These are phyloP conservation scores for Margaritispora aquatica DNA, from an alignment of 495 filamentous ascomycete genomes.

Conservation along the genomic window DNA sequence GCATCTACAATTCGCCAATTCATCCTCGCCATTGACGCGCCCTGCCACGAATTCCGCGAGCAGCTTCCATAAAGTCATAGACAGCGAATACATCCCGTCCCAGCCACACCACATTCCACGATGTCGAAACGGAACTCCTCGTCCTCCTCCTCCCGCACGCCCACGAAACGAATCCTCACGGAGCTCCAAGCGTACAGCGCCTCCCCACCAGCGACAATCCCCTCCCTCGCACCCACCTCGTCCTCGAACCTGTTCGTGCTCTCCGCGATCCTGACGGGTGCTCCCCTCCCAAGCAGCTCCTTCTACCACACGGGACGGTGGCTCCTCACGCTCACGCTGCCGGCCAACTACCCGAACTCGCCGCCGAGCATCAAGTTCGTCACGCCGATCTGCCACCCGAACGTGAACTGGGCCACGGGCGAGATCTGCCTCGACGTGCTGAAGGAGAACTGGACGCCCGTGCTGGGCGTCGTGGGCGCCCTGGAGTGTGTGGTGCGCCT, in stretches of 20 bases:
- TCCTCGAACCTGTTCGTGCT: slow-evolving; percentile 70
- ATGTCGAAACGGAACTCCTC: slow-evolving; percentile 1
- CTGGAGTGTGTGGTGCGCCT: slow-evolving; percentile 66
- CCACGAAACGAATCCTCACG: slow-evolving; percentile 55
- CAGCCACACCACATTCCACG: background rate
- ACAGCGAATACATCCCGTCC: no score
- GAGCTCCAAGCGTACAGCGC: slow-evolving; percentile 50
- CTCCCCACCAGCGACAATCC: background rate
- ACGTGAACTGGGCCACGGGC: slow-evolving; percentile 73
- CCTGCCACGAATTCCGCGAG: no score
- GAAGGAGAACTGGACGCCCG: slow-evolving; percentile 71
- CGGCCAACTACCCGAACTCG: slow-evolving; percentile 66
- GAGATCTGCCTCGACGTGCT: slow-evolving; percentile 92
- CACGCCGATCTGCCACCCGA: slow-evolving; percentile 81
- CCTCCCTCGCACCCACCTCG: slow-evolving; percentile 44
- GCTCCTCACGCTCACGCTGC: slow-evolving; percentile 73
- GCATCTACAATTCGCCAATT: no score
- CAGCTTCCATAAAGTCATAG: background rate
- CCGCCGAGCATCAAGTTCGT: slow-evolving; percentile 74
- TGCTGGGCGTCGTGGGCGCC: slow-evolving; percentile 72
- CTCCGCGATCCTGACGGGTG: slow-evolving; percentile 75
- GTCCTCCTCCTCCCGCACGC: slow-evolving; percentile 19
- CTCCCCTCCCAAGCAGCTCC: slow-evolving; percentile 35
- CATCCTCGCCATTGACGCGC: no score
- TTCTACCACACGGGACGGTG: slow-evolving; percentile 86